phyloP scores from a whole-genome alignment of 495 filamentous ascomycete genomes.

The Penicillium canescens region DNA sequence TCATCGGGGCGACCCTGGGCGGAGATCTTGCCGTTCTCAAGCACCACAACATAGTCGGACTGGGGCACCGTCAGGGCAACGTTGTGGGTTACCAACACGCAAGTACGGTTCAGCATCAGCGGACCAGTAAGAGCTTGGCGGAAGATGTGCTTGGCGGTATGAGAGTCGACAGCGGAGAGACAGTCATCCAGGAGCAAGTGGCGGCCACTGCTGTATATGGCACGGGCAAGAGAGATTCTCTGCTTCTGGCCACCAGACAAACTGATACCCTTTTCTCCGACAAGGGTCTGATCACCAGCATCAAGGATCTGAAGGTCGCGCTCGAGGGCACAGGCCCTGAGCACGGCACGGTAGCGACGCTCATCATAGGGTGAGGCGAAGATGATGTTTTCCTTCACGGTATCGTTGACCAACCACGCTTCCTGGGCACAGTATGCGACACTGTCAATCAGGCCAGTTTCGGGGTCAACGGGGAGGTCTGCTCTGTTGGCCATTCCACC shows the following conservation, averaged over 20 bases:
- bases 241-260: conserved; percentile 98
- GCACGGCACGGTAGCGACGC: conserved; percentile 81
- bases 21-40: conserved; percentile 82
- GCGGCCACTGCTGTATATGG: conserved; percentile 86
- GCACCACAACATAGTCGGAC: conserved; percentile 75
- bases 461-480: conserved; percentile 76
- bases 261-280: conserved; percentile 96
- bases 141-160: conserved; percentile 98
- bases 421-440: conserved; percentile 97
- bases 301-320: conserved; percentile 92
- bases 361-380: conserved; percentile 85
- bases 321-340: conserved; percentile 90
- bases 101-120: conserved; percentile 85
- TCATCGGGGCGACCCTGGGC: conserved; percentile 75
- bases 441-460: conserved; percentile 85
- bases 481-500: conserved; percentile 75
- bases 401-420: conserved; percentile 96
- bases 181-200: conserved; percentile 95
- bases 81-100: conserved; percentile 97
- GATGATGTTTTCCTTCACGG: conserved; percentile 93
- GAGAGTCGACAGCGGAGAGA: conserved; percentile 96
- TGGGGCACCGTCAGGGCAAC: conserved; percentile 77
- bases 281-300: conserved; percentile 87
- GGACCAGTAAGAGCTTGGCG: conserved; percentile 87
- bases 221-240: conserved; percentile 90